A percentile compares a stretch with the other conserved stretches of the same genome.
phyloP scores from a whole-genome alignment of 2,329 filamentous ascomycete species.

The Balansia obtecta region DNA sequence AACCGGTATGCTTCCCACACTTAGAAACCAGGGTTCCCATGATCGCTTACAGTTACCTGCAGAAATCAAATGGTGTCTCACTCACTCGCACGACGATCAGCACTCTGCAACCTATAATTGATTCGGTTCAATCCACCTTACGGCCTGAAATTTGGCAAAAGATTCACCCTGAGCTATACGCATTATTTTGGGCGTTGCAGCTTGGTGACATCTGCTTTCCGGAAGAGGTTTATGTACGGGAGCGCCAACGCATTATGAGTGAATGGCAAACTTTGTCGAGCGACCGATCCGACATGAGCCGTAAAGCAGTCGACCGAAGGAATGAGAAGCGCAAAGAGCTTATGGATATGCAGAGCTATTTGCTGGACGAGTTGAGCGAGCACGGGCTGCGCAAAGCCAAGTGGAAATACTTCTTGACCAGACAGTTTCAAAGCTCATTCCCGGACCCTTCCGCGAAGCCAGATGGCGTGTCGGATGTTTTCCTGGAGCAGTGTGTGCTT shows the following conservation, averaged over 20 bases:
- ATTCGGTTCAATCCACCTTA: constrained; percentile 49
- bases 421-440: constrained; percentile 74
- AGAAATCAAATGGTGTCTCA: constrained; percentile 24
- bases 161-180: constrained; percentile 71
- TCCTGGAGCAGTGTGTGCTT: constrained; percentile 87
- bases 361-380: constrained; percentile 61
- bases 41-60: constrained; percentile 13
- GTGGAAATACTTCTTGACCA: constrained; percentile 56
- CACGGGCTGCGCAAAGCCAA: constrained; percentile 56
- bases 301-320: constrained; percentile 52
- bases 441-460: constrained; percentile 48
- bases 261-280: constrained; percentile 55
- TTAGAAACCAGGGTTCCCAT: constrained; percentile 6
- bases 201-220: constrained; percentile 72
- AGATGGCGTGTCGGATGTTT: constrained; percentile 56
- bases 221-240: constrained; percentile 63
- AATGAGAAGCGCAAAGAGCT: constrained; percentile 54
- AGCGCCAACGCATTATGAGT: constrained; percentile 55
- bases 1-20: constrained; percentile 19
- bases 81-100: constrained; percentile 18
- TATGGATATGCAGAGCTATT: constrained; percentile 53
- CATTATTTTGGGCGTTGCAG: constrained; percentile 84
- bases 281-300: constrained; percentile 61
- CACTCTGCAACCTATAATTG: constrained; percentile 57
- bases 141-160: constrained; percentile 53